Evolutionary conservation across 2,329 filamentous ascomycete genomes (phyloP), one percentile per base, ranked within the genome.

Genomic region (Fusarium multiceps): DNA sequence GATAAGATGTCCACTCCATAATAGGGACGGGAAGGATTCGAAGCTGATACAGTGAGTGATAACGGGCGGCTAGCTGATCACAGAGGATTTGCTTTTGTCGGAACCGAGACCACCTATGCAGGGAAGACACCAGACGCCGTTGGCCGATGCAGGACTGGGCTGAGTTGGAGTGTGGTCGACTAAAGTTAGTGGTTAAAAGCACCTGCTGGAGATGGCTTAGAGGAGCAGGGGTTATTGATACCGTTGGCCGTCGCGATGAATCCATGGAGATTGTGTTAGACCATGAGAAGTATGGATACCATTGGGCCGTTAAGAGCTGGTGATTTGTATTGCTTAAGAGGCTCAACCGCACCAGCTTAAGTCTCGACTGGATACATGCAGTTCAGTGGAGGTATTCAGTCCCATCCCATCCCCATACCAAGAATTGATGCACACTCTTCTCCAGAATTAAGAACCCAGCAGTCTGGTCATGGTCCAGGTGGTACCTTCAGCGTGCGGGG

Each of bases 121-220:
- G 54, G 54, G 46, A 53, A 37, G 18, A n/a, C 18, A 37, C 34
- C 34, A 37, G 54, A 69, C 65, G 41, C 59, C 42, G 66, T 40
- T 56, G 55, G 46, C 49, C 59, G 65, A 65, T 46, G 25, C 49
- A 42, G 23, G 49, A 27, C 48, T 27, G 49, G 23, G 32, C 49
- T 51, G 49, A 51, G 32, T 51, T 40, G 59, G 66, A 64, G 58
- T 63, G 63, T 55, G 63, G 49, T 63, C 27, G 50, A 46, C 50
- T 37, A 71, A 68, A 57, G 58, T 71, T 50, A 54, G 47, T 65
- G 37, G 34, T 58, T 40, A 68, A 48, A 34, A 65, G 55, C 67
- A 70, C 68, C 67, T 68, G 45, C 68, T 71, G 28, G 46, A 71
- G 58, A 60, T 55, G 66, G 66, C 66, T 54, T 70, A 68, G 66